Evolutionary conservation across 495 filamentous ascomycete genomes (phyloP), one percentile per base, ranked within the genome.

Genomic region (Lophiostoma macrostomum): DNA sequence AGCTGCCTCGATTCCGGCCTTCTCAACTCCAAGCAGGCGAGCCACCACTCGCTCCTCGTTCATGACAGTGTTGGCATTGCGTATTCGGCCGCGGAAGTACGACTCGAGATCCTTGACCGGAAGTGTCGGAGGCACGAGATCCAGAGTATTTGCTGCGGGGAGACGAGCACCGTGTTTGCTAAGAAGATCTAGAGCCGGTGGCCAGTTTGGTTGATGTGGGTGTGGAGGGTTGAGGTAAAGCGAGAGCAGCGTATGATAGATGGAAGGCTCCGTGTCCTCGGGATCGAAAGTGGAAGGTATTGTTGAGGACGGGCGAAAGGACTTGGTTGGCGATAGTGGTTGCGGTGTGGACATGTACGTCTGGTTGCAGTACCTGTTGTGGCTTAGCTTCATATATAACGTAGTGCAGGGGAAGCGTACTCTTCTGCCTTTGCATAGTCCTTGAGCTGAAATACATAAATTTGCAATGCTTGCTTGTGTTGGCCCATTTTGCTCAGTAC

Each of bases 401-500:
- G n/a, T n/a, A n/a, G n/a, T n/a, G n/a, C n/a, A n/a, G 36, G 24
- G 20, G 27, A 16, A 19, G 27, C 80, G 30, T 76, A 94, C 86
- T 94, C 88, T 79, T 99, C 93, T 38, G 93, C 94, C 66, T 96
- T 97, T 3, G 73, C 75, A 53, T 88, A 88, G 65, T 93, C 85
- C 50, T 86, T 71, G 50, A 99, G 76, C 61, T 91, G 91, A 73
- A 96, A 99, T 11, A 97, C 91, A 65, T 96, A 99, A 20, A 97
- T 95, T 67, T 91, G 86, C 18, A 99, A 70, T 0, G 94, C 91
- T 67, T 96, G 89, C 65, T 88, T 86, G 70, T 99, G 91, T 51
- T 90, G 86, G 7, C 87, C 90, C 88, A 99, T 95, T 60, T 94
- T 94, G 68, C 88, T 90, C 25, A 97, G 82, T 7, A 97, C 84